Conservation (phyloP, 345 rosid genomes). For the Rhodomyrtus tomentosa region DNA sequence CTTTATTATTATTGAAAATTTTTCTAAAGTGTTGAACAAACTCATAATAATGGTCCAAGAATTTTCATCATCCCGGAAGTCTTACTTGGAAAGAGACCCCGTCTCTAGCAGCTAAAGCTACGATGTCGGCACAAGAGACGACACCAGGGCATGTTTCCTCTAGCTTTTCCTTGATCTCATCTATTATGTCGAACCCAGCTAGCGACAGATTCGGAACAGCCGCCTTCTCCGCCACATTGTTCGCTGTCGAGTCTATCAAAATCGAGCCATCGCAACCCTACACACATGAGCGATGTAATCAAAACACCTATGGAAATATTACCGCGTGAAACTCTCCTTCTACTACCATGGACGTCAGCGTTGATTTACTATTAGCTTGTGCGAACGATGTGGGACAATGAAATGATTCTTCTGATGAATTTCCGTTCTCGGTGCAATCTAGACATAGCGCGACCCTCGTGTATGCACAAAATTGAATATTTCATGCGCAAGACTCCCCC, state of each 20-base stretch:
- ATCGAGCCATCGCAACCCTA: slow-evolving; percentile 35
- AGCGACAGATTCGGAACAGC: slow-evolving; percentile 19
- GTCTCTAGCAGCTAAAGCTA: slow-evolving; percentile 34
- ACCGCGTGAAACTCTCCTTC: not conserved
- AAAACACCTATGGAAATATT: not conserved
- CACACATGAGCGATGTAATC: not conserved
- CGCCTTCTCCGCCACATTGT: slow-evolving; percentile 20
- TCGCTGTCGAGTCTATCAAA: slow-evolving; percentile 15
- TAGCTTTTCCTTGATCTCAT: slow-evolving; percentile 20
- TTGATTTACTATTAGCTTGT: not conserved
- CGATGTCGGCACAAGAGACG: slow-evolving; percentile 40
- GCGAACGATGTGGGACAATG: not conserved
- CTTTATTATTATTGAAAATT: no score
- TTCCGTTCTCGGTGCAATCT: not conserved
- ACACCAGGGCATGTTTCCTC: slow-evolving; percentile 29
- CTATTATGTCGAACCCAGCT: slow-evolving; percentile 21
- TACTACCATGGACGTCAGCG: not conserved
- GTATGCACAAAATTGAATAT: not conserved
- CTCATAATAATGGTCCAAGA: not conserved
- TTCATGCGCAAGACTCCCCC: not conserved
- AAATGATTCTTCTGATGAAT: not conserved
- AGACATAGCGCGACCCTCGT: not conserved
- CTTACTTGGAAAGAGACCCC: slow-evolving; percentile 22
- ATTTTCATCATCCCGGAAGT: not conserved
- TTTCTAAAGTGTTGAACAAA: not conserved